These are phyloP conservation scores for Scutellaria galericulata DNA, from an alignment of 257 asterid genomes.

Conservation along the genomic window DNA sequence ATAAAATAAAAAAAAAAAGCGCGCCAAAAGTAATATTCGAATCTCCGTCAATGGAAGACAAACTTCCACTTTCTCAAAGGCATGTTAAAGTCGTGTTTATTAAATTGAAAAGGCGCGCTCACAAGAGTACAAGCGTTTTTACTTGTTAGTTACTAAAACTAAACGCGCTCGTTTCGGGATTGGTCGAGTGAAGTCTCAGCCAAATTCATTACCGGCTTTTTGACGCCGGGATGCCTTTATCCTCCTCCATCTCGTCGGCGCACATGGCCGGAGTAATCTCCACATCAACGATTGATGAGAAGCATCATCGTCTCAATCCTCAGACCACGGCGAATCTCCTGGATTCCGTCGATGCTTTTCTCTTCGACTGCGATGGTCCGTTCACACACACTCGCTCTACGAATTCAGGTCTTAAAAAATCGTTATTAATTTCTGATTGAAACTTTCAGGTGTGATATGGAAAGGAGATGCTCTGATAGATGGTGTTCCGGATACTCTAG, in stretches of 20 bases:
- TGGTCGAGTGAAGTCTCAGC: neutral
- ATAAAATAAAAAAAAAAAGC: no score
- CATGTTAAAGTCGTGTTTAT: no score
- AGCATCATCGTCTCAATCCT: conserved; percentile 52
- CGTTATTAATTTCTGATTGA: neutral
- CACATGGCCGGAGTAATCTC: conserved; percentile 46
- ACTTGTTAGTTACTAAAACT: no score
- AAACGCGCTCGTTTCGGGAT: neutral
- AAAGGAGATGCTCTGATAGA: conserved; percentile 84
- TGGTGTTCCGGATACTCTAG: conserved; percentile 76
- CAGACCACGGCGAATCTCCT: conserved; percentile 50
- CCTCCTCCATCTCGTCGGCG: conserved; percentile 25
- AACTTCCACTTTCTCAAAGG: no score
- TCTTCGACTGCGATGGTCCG: conserved; percentile 96
- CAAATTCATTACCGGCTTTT: neutral
- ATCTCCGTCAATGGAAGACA: no score
- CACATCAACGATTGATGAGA: conserved; percentile 12
- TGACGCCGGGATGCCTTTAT: conserved; percentile 11
- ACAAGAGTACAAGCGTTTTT: no score
- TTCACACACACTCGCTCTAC: neutral
- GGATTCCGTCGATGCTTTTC: conserved; percentile 82
- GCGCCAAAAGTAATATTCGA: no score
- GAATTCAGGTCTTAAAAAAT: neutral
- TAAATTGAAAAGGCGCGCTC: no score
- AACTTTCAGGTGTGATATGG: conserved; percentile 84